A percentile compares a stretch with the other conserved stretches of the same genome.
phyloP scores from a whole-genome alignment of 164 flowering plant species.

The Liriodendron chinense region DNA sequence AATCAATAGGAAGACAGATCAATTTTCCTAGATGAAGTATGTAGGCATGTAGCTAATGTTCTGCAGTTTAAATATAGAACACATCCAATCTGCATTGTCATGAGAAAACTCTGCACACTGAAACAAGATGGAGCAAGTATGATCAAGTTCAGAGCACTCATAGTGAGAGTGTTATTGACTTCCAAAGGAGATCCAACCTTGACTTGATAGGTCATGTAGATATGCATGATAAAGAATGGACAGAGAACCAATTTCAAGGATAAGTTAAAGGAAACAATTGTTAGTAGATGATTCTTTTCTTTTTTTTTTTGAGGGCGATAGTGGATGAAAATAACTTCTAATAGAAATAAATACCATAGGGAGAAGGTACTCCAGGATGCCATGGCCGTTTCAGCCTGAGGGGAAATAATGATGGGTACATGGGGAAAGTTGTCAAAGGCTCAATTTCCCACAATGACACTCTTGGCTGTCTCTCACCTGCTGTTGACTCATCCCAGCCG shows the following conservation, averaged over 20 bases:
- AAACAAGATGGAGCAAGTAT: too few species aligned
- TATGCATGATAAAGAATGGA: not conserved
- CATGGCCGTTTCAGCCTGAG: slow-evolving; percentile 39
- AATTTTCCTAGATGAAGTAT: too few species aligned
- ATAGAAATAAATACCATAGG: slow-evolving; percentile 22
- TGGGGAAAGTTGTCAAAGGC: slow-evolving; percentile 42
- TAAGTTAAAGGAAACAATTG: not conserved
- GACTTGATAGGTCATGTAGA: not conserved
- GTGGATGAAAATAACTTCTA: not conserved
- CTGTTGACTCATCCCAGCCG: slow-evolving; percentile 45
- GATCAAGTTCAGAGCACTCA: too few species aligned
- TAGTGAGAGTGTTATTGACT: too few species aligned
- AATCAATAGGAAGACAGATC: too few species aligned
- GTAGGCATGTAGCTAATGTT: too few species aligned
- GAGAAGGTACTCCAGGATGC: slow-evolving; percentile 37
- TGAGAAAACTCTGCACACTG: too few species aligned
- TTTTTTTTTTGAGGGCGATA: not conserved
- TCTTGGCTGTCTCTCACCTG: slow-evolving; percentile 42
- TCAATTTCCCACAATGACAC: slow-evolving; percentile 43
- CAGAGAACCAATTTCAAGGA: not conserved
- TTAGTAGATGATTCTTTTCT: not conserved
- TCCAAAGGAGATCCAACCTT: not conserved
- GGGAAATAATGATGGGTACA: slow-evolving; percentile 38
- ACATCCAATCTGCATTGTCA: too few species aligned
- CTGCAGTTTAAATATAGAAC: too few species aligned